These are phyloP conservation scores for Rhododendron simsii DNA, from an alignment of 148 eudicot genomes.

Conservation along the genomic window DNA sequence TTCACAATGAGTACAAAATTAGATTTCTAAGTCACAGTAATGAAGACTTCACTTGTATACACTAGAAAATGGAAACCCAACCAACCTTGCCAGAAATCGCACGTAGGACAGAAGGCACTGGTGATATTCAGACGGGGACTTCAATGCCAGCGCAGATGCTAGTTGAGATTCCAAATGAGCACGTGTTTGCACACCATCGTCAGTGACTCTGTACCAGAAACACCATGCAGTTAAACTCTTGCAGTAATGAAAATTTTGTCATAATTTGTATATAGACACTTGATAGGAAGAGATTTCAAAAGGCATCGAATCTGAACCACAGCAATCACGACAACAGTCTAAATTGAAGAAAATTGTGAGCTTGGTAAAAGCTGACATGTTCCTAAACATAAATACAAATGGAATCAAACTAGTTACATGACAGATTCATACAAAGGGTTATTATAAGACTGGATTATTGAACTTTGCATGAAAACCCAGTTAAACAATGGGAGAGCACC, in stretches of 20 bases:
- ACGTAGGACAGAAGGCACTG: conserved; percentile 88
- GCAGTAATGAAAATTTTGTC: neutral
- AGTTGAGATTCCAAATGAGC: conserved; percentile 89
- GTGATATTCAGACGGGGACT: conserved; percentile 82
- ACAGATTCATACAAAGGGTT: neutral
- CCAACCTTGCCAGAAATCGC: conserved; percentile 84
- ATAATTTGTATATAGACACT: neutral
- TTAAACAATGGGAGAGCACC: neutral
- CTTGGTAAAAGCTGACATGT: neutral
- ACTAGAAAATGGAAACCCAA: neutral
- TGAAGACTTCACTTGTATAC: neutral
- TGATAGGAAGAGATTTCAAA: neutral
- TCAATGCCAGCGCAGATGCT: conserved; percentile 86
- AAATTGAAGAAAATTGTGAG: neutral
- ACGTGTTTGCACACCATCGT: conserved; percentile 95
- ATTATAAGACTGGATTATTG: neutral
- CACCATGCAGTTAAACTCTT: neutral
- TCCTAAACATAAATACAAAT: neutral
- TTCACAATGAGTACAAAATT: neutral
- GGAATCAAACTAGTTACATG: neutral
- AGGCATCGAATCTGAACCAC: neutral
- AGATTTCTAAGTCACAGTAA: neutral
- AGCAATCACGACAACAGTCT: neutral
- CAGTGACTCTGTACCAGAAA: conserved; percentile 62
- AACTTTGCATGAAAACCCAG: neutral